These are phyloP conservation scores for Hygrocybe punicea DNA, from an alignment of 768 basidiomycete species.

Conservation along the genomic window DNA sequence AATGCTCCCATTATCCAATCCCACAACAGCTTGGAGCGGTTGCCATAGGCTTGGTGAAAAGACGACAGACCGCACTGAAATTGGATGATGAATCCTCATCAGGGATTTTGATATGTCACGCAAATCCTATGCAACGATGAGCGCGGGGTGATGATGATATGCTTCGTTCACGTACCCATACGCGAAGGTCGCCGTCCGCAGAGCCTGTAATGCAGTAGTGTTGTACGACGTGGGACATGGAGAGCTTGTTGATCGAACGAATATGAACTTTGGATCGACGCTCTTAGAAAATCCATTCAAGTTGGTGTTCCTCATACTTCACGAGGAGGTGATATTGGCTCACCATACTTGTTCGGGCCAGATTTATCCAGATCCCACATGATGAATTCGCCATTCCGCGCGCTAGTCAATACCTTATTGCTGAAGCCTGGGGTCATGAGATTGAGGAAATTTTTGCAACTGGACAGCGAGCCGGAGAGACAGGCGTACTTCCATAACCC, in stretches of 20 bases:
- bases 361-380: constrained; percentile 77
- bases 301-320: not conserved
- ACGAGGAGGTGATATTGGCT: constrained; percentile 14
- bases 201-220: constrained; percentile 78
- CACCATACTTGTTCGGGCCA: constrained; percentile 69
- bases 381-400: constrained; percentile 76
- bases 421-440: constrained; percentile 47
- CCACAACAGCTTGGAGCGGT: constrained; percentile 66
- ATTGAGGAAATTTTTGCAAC: not conserved
- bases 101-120: constrained; percentile 66
- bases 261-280: constrained; percentile 64
- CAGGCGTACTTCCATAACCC: constrained; percentile 61
- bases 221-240: constrained; percentile 63
- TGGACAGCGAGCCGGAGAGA: not conserved
- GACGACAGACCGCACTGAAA: constrained; percentile 62
- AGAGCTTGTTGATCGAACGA: constrained; percentile 67
- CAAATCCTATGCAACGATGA: too few relatives aligned
- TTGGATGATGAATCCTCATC: constrained; percentile 67
- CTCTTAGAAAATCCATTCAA: constrained; percentile 40
- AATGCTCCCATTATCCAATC: constrained; percentile 67
- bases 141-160: too few relatives aligned
- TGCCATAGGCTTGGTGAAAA: constrained; percentile 66
- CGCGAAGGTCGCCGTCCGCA: constrained; percentile 73
- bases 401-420: constrained; percentile 77
- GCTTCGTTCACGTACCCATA: constrained; percentile 76